Percentiles rank a stretch among this genome's conserved stretches.
Evolutionary conservation across 306 rosid species (phyloP).

Genomic region (Geum urbanum): DNA sequence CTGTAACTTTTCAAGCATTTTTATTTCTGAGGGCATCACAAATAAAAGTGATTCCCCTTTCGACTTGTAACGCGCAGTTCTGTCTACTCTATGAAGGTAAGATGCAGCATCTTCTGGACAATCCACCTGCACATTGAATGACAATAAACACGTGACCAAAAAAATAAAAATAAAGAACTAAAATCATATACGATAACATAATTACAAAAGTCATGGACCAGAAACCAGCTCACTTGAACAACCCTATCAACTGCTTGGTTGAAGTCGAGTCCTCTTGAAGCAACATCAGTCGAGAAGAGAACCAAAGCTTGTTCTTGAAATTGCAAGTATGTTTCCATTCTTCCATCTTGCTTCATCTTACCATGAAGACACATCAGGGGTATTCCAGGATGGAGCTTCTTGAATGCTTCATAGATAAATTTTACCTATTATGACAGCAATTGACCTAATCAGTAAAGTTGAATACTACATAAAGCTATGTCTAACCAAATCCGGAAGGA

Average conservation of each 20-base stretch:
- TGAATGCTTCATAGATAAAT: slow-evolving; percentile 79
- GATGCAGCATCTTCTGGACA: slow-evolving; percentile 85
- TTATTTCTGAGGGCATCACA: slow-evolving; percentile 69
- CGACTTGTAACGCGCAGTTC: slow-evolving; percentile 85
- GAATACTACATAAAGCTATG: no score
- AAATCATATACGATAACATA: no score
- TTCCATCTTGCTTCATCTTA: slow-evolving; percentile 76
- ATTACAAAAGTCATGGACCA: slow-evolving; percentile 1
- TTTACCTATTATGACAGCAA: slow-evolving; percentile 63
- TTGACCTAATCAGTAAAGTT: slow-evolving; percentile 14
- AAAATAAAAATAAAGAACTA: neutral
- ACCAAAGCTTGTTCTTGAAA: slow-evolving; percentile 74
- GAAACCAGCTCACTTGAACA: slow-evolving; percentile 62
- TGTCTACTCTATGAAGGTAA: slow-evolving; percentile 94
- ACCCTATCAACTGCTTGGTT: slow-evolving; percentile 93
- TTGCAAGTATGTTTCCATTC: slow-evolving; percentile 69
- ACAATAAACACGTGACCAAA: neutral
- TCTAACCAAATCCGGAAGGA: no score
- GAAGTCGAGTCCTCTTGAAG: slow-evolving; percentile 97
- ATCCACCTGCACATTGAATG: slow-evolving; percentile 52
- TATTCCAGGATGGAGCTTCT: slow-evolving; percentile 87
- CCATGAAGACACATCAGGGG: slow-evolving; percentile 89
- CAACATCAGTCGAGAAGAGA: slow-evolving; percentile 87
- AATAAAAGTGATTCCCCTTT: slow-evolving; percentile 75
- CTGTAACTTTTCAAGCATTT: slow-evolving; percentile 69